Evolutionary conservation across 805 yeast species (phyloP).

Genomic region (Debaryomyces tyrocola): DNA sequence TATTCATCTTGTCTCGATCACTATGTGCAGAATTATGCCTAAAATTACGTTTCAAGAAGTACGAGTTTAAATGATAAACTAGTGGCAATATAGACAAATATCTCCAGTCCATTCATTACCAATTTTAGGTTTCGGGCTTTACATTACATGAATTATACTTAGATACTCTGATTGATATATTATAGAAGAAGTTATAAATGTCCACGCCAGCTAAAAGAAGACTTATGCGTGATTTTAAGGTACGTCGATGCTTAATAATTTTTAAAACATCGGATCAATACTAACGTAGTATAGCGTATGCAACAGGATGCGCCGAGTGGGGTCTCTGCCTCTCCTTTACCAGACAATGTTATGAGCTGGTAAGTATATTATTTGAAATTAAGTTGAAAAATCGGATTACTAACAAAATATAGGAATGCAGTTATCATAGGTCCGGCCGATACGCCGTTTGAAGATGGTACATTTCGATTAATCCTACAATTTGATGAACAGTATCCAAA

Average conservation of each 20-base stretch:
- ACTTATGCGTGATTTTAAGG: constrained; percentile 96
- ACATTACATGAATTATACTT: neutral
- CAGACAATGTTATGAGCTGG: constrained; percentile 96
- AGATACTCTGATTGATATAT: neutral
- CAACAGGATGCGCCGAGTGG: constrained; percentile 99
- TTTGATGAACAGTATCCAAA: constrained; percentile 98
- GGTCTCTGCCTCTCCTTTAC: constrained; percentile 93
- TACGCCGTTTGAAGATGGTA: constrained; percentile 98
- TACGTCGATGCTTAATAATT: constrained; percentile 30
- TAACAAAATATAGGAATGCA: constrained; percentile 60
- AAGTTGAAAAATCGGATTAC: neutral
- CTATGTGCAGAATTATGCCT: neutral
- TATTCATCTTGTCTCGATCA: neutral
- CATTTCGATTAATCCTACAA: constrained; percentile 79
- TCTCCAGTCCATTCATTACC: neutral
- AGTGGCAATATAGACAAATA: neutral
- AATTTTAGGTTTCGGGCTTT: neutral
- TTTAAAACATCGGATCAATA: neutral
- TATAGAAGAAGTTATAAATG: constrained; percentile 45
- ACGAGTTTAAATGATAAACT: neutral
- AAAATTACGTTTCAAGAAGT: no score
- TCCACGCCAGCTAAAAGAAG: constrained; percentile 99
- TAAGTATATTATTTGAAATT: constrained; percentile 11
- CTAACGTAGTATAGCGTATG: constrained; percentile 60
- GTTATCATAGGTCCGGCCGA: constrained; percentile 97